Evolutionary conservation across 73 alveolate species (phyloP), one percentile per base, ranked within the genome.

Genomic region (Paramecium tetraurelia): DNA sequence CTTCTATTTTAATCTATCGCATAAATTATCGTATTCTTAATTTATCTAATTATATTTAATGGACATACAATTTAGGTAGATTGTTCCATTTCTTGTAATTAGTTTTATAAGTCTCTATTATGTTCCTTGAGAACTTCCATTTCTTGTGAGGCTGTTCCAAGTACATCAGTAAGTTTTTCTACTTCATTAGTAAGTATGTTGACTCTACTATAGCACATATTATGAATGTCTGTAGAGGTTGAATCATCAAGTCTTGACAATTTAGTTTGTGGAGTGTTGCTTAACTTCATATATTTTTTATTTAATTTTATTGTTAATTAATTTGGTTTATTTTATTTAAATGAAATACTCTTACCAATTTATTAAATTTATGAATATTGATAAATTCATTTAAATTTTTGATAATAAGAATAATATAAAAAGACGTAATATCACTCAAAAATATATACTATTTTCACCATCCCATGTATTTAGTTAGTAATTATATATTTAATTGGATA

Each of bases 131-230:
- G 33, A 21, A 80, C 57, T 22, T 80, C 90, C 72, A 80, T 31
- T 44, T 80, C 90, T 80, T 80, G 16, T 9, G 63, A 31, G 21
- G 90, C 57, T 48, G 46, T 46, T 14, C 46, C 46, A 40, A 80
- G 57, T 3, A 80, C 71, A 46, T 80, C 90, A 31, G 90, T 31
- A 21, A 80, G 72, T 48, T 80, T 80, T 43, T 80, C 90, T 5
- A 80, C 90, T 80, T 80, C 90, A 43, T 21, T 80, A 10, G 90
- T 80, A 41, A 80, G 90, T 24, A 80, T 40, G 20, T 33, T 44
- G 29, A 80, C 90, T 44, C 90, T 80, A 46, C 76, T 44, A 80
- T 80, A 80, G 7, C 90, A 80, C 72, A 80, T 41, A 80, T 40
- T 41, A 35, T 80, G 90, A 80, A 80, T 48, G 6, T 80, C 90